These are phyloP conservation scores for Coleophoma cylindrospora DNA, from an alignment of 2,329 filamentous ascomycete species.

Conservation along the genomic window DNA sequence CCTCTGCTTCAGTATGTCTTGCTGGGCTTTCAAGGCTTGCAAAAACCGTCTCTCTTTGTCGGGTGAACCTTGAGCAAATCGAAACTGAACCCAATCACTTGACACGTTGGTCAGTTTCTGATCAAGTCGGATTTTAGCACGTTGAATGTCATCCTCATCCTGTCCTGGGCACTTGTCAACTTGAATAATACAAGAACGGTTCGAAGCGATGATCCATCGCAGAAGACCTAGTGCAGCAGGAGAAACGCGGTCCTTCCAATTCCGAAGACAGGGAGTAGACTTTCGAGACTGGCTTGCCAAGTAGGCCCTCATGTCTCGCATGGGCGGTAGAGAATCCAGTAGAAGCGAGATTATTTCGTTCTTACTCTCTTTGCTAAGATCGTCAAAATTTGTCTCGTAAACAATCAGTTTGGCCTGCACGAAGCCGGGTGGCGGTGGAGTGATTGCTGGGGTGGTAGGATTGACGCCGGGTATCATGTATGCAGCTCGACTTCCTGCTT, in stretches of 20 bases:
- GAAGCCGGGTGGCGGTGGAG: slow-evolving; percentile 19
- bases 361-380: slow-evolving; percentile 40
- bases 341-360: slow-evolving; percentile 42
- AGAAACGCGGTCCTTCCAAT: slow-evolving; percentile 56
- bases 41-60: slow-evolving; percentile 79
- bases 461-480: too few species aligned
- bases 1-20: slow-evolving; percentile 23
- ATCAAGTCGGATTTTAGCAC: slow-evolving; percentile 19
- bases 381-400: slow-evolving; percentile 55
- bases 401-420: slow-evolving; percentile 18
- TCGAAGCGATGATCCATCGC: slow-evolving; percentile 86
- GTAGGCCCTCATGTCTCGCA: slow-evolving; percentile 50
- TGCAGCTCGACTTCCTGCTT: not conserved
- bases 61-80: slow-evolving; percentile 81
- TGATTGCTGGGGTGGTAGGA: slow-evolving; percentile 17
- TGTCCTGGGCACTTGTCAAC: slow-evolving; percentile 44
- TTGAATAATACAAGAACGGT: slow-evolving; percentile 79
- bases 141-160: slow-evolving; percentile 14
- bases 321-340: slow-evolving; percentile 55
- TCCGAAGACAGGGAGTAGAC: slow-evolving; percentile 28
- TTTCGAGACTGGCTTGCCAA: slow-evolving; percentile 28
- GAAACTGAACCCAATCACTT: slow-evolving; percentile 69
- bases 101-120: slow-evolving; percentile 53
- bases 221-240: slow-evolving; percentile 64
- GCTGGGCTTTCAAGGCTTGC: slow-evolving; percentile 48